A percentile compares a stretch with the other conserved stretches of the same genome.
Evolutionary conservation across 306 rosid species (phyloP).

Genomic region (Vigna reflexopilosa): DNA sequence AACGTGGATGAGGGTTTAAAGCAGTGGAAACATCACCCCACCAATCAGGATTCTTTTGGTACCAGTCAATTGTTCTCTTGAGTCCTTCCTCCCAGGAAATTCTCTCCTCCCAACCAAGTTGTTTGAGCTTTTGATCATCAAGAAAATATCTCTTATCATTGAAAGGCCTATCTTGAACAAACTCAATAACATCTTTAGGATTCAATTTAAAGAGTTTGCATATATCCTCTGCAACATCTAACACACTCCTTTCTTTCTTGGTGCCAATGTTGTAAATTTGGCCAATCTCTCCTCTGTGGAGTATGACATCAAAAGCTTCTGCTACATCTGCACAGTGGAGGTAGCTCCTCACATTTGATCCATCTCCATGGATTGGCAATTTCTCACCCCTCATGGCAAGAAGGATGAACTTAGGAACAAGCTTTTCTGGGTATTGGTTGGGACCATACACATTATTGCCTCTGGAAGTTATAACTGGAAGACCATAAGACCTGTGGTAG

Average conservation of each 20-base stretch:
- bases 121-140: slow-evolving; percentile 76
- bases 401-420: slow-evolving; percentile 70
- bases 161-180: slow-evolving; percentile 81
- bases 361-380: slow-evolving; percentile 76
- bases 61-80: slow-evolving; percentile 71
- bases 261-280: slow-evolving; percentile 76
- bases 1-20: slow-evolving; percentile 66
- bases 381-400: slow-evolving; percentile 76
- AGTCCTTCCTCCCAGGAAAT: slow-evolving; percentile 74
- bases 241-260: slow-evolving; percentile 66
- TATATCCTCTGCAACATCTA: slow-evolving; percentile 65
- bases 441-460: slow-evolving; percentile 83
- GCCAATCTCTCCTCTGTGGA: slow-evolving; percentile 74
- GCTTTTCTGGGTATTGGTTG: slow-evolving; percentile 77
- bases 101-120: slow-evolving; percentile 73
- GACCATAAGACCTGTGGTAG: slow-evolving; percentile 66
- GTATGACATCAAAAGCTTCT: slow-evolving; percentile 83
- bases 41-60: slow-evolving; percentile 65
- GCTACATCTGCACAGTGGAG: slow-evolving; percentile 68
- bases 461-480: slow-evolving; percentile 70
- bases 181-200: slow-evolving; percentile 57
- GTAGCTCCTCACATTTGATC: slow-evolving; percentile 81
- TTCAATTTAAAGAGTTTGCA: slow-evolving; percentile 59
- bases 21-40: slow-evolving; percentile 83
- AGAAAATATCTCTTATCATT: slow-evolving; percentile 79